Base-by-base conservation (phyloP, 148 eudicot species). In the Amaranthus palmeri region DNA sequence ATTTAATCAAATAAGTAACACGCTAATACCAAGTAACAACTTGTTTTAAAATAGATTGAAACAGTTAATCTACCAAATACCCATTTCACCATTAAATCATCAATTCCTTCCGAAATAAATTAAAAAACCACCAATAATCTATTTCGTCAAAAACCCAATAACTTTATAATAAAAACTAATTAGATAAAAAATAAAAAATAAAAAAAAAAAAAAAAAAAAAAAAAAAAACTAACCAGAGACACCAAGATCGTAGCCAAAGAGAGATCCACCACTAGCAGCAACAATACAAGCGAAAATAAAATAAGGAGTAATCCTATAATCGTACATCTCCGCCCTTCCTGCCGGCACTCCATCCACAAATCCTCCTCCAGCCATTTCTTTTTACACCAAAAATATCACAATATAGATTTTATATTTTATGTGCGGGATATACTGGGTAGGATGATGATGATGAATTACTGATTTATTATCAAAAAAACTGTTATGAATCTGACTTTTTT, bases 211-310 rank as follows among this genome's bases (percentile, higher is more conserved):
- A 74, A n/a, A n/a, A 2, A 67, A 25, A 25, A 25, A 25, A 25
- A 25, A 25, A n/a, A n/a, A n/a, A n/a, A n/a, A 76, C 85, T 72
- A 6, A 92, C 97, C 97, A 18, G 96, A 92, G 65, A 92, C 90
- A 60, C 97, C 97, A 73, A 92, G 92, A 84, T 92, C 97, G 78
- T 92, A 92, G 17, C 97, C 97, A 78, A 92, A 92, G 47, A 92
- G 84, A 46, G 97, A 86, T 61, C 97, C 97, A 0, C 96, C 97
- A 60, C 85, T 70, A 1, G 97, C 91, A 1, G 92, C 97, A 66
- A 92, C 90, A 12, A 92, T 18, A 52, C 90, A 89, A 11, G 97
- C 88, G 59, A 84, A 83, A 4, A 89, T 71, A 61, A 92, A 86
- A 63, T 89, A 87, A 6, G 82, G 79, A 0, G 96, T 92, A 61